phyloP scores from a whole-genome alignment of 139 green algal species.

The Chlorella sp. region DNA sequence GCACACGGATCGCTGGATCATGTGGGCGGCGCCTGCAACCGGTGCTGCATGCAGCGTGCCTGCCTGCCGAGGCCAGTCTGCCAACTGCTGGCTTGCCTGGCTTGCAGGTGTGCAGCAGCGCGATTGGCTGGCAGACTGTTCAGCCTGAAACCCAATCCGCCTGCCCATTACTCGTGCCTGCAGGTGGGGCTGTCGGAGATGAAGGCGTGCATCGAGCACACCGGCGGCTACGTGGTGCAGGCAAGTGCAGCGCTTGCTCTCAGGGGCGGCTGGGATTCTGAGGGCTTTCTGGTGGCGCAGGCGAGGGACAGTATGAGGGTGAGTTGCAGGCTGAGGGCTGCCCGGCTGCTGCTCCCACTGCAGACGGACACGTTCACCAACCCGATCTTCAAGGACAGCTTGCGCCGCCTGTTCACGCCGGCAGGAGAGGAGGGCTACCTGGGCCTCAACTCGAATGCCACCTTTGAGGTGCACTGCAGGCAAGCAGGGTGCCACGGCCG shows the following conservation, averaged over 20 bases:
- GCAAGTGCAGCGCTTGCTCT: too few species aligned
- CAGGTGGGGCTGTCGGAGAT: slow-evolving; percentile 97
- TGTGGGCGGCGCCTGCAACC: too few species aligned
- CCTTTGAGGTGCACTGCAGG: slow-evolving; percentile 69
- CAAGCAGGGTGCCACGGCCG: neutral
- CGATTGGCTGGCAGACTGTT: too few species aligned
- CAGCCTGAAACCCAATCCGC: too few species aligned
- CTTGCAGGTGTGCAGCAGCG: neutral
- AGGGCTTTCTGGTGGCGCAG: too few species aligned
- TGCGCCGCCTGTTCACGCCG: slow-evolving; percentile 76
- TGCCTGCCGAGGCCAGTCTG: too few species aligned
- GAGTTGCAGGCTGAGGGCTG: too few species aligned
- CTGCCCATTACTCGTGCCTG: neutral
- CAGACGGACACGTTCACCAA: slow-evolving; percentile 93
- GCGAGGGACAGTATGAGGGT: too few species aligned
- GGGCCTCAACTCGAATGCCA: slow-evolving; percentile 73
- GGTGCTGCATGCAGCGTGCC: too few species aligned
- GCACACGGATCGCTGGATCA: too few species aligned
- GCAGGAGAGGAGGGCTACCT: slow-evolving; percentile 74
- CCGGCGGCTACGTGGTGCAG: slow-evolving; percentile 86
- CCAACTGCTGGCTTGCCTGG: neutral
- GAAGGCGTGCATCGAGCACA: slow-evolving; percentile 86
- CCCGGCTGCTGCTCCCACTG: neutral
- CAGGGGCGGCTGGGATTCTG: too few species aligned
- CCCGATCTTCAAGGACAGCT: slow-evolving; percentile 87